phyloP scores from a whole-genome alignment of 257 asterid genomes.

The Orobanche coerulescens region DNA sequence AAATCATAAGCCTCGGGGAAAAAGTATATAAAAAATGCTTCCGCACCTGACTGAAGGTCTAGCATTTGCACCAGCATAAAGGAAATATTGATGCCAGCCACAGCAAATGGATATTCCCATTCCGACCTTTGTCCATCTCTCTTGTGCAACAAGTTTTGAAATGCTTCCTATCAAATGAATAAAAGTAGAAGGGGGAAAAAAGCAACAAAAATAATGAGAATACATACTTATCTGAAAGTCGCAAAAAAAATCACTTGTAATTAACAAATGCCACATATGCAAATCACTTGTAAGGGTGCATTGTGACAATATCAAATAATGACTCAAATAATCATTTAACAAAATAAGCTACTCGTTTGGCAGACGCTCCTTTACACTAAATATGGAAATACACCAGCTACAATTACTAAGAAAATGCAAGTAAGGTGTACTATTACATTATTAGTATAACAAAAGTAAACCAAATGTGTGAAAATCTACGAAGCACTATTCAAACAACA shows the following conservation, averaged over 20 bases:
- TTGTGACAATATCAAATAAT: neutral
- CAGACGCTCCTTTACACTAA: neutral
- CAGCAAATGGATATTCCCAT: constrained; percentile 99
- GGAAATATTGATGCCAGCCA: constrained; percentile 92
- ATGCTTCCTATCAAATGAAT: constrained; percentile 51
- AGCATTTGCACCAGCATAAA: constrained; percentile 92
- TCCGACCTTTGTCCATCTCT: constrained; percentile 81
- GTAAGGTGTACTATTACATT: neutral
- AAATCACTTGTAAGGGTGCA: neutral
- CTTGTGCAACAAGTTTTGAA: constrained; percentile 69
- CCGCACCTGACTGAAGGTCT: constrained; percentile 88
- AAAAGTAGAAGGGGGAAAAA: neutral
- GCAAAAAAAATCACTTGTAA: neutral
- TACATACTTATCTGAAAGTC: neutral
- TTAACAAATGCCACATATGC: neutral
- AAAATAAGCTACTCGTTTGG: neutral
- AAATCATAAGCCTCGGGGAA: neutral
- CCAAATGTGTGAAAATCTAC: neutral
- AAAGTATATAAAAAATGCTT: neutral
- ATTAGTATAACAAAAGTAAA: neutral
- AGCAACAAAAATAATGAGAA: neutral
- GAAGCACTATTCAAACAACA: neutral
- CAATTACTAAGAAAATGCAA: neutral
- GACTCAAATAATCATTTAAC: neutral
- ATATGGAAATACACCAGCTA: neutral